Conservation (phyloP, 2,329 filamentous ascomycete species). For the Lasiodiplodia gonubiensis region DNA sequence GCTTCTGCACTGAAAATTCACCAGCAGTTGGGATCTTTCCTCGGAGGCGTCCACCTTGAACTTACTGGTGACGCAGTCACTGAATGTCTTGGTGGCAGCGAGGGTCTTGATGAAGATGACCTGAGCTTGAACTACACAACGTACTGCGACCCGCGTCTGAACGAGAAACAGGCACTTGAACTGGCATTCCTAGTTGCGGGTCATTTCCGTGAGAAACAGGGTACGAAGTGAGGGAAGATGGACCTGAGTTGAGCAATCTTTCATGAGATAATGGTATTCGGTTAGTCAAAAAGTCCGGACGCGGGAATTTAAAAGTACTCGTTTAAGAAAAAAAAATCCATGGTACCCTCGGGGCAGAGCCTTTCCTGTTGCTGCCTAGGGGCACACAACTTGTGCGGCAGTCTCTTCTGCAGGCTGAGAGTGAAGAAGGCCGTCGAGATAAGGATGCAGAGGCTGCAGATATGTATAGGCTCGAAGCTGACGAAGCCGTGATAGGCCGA, state of each 20-base stretch:
- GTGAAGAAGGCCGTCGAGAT: background rate
- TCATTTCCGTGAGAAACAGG: constrained; percentile 64
- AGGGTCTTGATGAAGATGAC: constrained; percentile 85
- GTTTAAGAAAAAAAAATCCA: background rate
- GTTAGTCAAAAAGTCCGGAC: constrained; percentile 29
- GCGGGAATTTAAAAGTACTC: background rate
- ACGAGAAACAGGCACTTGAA: constrained; percentile 97
- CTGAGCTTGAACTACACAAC: constrained; percentile 90
- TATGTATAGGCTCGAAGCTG: background rate
- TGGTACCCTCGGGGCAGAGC: background rate
- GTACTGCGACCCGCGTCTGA: constrained; percentile 92
- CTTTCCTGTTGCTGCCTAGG: background rate
- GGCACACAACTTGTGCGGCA: background rate
- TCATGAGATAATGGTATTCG: background rate
- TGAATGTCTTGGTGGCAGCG: constrained; percentile 90
- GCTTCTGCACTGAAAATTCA: constrained; percentile 84
- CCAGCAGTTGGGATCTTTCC: constrained; percentile 78
- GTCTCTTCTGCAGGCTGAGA: background rate
- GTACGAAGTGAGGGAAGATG: background rate
- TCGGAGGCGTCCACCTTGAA: constrained; percentile 94
- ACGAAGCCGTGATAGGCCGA: constrained; percentile 5
- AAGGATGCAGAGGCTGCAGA: background rate
- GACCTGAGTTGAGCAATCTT: background rate
- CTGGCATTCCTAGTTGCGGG: constrained; percentile 91
- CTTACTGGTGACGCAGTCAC: constrained; percentile 95